Evolutionary conservation across 495 filamentous ascomycete species (phyloP), one percentile per base, ranked within the genome.

Genomic region (Tuber aestivum): DNA sequence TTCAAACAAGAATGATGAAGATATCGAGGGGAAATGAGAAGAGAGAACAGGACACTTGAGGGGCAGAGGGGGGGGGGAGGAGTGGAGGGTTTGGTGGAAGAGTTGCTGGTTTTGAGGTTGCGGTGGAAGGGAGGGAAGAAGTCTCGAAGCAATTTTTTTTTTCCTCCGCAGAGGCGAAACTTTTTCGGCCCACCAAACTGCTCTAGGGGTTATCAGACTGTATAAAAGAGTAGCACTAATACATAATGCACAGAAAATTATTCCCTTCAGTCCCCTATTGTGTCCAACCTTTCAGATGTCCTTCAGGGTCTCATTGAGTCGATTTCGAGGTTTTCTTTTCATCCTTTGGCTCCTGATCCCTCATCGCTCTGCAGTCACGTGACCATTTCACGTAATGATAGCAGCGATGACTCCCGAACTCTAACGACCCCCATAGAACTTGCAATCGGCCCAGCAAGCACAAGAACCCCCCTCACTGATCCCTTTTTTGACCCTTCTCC

Each of bases 141-240:
- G 72, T 69, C 56, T 75, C 23, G 37, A 70, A 70, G 61, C 73
- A 72, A 71, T 79, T 65, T 79, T 79, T 79, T 79, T 78, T 77
- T 79, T 79, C 72, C 70, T 70, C 41, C 32, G 72, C 75, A 75
- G 73, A 73, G 76, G 78, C 48, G 78, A 79, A 79, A 75, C 77
- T 70, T 75, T 77, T 77, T 77, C 56, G 56, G 32, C 14, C 56
- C 27, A 5, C 56, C 56, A 65, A 65, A 65, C 56, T 3, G 14
- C 56, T 35, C 27, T 35, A 65, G 14, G 14, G 27, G 14, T 18
- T 18, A 65, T 35, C 56, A 10, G 27, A 35, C 16, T 2, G 56
- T 5, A 23, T 5, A 27, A 65, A 35, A 61, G 23, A 35, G 27
- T 5, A 8, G 0, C 27, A 65, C 14, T 20, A 65, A 65, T 65